These are phyloP conservation scores for Thoreauomyces humboldtii DNA, from an alignment of 192 early-diverging fungal species.

Conservation along the genomic window DNA sequence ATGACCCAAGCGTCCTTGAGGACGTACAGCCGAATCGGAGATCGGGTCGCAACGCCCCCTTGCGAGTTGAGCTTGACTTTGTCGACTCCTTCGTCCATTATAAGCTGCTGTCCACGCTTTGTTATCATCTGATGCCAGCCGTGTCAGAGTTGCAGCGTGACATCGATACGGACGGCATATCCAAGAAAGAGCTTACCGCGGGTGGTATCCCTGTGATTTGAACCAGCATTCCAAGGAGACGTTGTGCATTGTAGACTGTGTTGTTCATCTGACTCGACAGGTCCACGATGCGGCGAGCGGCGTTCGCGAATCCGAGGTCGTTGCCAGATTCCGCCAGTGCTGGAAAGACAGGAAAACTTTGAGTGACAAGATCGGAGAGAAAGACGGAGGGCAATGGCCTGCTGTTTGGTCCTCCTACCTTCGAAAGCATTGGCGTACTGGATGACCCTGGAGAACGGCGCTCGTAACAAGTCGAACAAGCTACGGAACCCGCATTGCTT, in stretches of 20 bases:
- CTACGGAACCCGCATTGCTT: constrained; percentile 21
- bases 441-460: constrained; percentile 2
- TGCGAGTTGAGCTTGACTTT: constrained; percentile 19
- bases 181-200: neutral
- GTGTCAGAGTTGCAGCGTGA: neutral
- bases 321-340: constrained; percentile 19
- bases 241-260: constrained; percentile 7
- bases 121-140: constrained; percentile 25
- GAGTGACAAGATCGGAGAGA: too few species aligned
- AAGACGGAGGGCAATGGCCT: neutral
- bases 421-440: constrained; percentile 16
- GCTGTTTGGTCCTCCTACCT: neutral
- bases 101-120: constrained; percentile 9
- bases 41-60: constrained; percentile 10
- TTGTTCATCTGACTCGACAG: constrained; percentile 15
- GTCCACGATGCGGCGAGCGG: neutral
- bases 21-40: constrained; percentile 19
- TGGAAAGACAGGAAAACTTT: neutral
- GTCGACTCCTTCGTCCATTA: constrained; percentile 19
- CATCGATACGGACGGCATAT: neutral
- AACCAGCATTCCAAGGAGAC: constrained; percentile 21
- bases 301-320: neutral
- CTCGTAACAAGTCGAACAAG: constrained; percentile 20
- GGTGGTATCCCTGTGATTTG: constrained; percentile 22
- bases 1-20: constrained; percentile 26